phyloP scores from a whole-genome alignment of 805 yeast genomes.

The Suhomyces sp. region DNA sequence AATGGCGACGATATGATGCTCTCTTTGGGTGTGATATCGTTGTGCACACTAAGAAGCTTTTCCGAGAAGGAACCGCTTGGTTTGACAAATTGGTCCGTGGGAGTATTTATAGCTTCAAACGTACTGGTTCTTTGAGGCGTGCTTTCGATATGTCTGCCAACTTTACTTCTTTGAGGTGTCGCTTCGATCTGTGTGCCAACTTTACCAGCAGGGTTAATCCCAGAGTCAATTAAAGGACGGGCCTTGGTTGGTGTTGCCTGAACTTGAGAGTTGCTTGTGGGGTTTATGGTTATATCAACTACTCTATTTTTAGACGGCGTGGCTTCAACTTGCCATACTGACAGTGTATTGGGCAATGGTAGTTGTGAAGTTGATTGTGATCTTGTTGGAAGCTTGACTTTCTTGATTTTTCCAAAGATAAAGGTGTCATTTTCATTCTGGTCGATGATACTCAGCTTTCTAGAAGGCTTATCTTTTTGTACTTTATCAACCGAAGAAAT shows the following conservation, averaged over 20 bases:
- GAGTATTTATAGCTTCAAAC: conserved; percentile 8
- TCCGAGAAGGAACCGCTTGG: neutral
- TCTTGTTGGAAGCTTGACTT: conserved; percentile 11
- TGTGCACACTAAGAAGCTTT: neutral
- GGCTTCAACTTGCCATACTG: conserved; percentile 21
- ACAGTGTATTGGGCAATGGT: neutral
- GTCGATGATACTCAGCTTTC: neutral
- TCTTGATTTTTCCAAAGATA: conserved; percentile 28
- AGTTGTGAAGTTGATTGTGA: neutral
- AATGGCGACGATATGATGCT: neutral
- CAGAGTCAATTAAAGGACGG: neutral
- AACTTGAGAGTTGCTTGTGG: conserved; percentile 3
- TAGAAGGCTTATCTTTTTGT: neutral
- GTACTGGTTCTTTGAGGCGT: conserved; percentile 22
- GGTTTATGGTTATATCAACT: neutral
- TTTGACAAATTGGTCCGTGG: conserved; percentile 9
- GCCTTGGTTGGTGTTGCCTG: conserved; percentile 8
- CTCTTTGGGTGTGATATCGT: conserved; percentile 2
- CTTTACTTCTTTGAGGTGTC: conserved; percentile 24
- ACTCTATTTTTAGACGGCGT: conserved; percentile 21
- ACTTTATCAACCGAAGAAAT: conserved; percentile 17
- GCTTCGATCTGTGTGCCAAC: conserved; percentile 22
- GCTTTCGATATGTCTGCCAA: conserved; percentile 23
- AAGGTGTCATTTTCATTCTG: conserved; percentile 20
- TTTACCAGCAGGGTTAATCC: neutral